Base-by-base conservation (phyloP, 176 grass and related monocot genomes). In the Musa schizocarpa region DNA sequence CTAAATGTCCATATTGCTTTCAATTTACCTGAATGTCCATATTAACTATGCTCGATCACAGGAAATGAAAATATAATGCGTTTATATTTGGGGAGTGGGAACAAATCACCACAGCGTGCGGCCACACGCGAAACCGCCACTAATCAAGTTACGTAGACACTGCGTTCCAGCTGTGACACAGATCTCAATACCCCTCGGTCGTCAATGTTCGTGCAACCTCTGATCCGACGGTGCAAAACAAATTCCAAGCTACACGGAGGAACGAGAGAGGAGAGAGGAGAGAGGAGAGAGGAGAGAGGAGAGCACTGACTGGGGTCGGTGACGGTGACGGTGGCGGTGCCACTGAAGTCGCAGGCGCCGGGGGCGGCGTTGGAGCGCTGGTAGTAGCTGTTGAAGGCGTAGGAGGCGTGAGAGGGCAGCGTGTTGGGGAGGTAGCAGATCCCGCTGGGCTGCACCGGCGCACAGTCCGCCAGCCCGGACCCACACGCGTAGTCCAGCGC, bases 371-470 rank as follows among this genome's bases (percentile, higher is more conserved):
- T 83, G 29, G 87, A 81, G 21, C 89, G 81, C 87, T 89, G 92
- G 82, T 87, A 96, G 82, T 81, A 34, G 77, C 82, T 80, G 85
- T 92, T 89, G 89, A 89, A 92, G 82, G 92, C 92, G 81, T 92
- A 92, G 77, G 92, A 88, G 71, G 87, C 82, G 81, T 96, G 92
- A 54, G 92, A 84, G 63, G 87, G 71, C 75, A 96, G 74, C 71
- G 89, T 84, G 87, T 92, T 96, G 27, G 92, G 92, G 0, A 89
- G 77, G 79, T 85, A 92, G 87, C 92, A 96, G 25, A 81, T 55
- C 21, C 87, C 92, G 19, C 82, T 63, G 12, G 77, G 10, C 86
- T 76, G 84, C 77, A 96, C 86, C 16, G 92, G 89, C 27, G 68
- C 63, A 72, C 89, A 96, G 84, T 96, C 84, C 13, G 82, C 92